A percentile compares a stretch with the other conserved stretches of the same genome.
These are phyloP conservation scores for Globisporangium perplexum DNA, from an alignment of 352 stramenopile genomes.

Conservation along the genomic window DNA sequence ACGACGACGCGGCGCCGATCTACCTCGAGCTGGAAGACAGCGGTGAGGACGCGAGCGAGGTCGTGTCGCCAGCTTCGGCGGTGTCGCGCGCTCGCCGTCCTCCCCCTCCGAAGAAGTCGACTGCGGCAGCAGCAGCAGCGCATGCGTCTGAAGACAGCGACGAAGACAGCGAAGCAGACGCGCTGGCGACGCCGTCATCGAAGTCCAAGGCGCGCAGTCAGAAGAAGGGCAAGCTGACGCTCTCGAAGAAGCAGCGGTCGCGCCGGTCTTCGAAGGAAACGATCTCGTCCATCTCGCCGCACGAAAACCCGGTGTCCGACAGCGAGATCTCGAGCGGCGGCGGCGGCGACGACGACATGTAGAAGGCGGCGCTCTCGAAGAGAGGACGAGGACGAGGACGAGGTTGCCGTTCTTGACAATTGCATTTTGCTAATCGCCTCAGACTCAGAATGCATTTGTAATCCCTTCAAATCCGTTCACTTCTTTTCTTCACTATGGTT, in stretches of 20 bases:
- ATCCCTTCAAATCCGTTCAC: too few species aligned
- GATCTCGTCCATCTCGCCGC: constrained; percentile 12
- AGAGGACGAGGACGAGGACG: background rate
- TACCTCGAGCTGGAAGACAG: constrained; percentile 1
- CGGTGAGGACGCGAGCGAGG: background rate
- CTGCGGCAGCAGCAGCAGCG: background rate
- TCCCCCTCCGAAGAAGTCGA: background rate
- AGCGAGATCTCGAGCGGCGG: constrained; percentile 10
- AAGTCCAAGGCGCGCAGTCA: constrained; percentile 4
- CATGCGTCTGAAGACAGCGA: background rate
- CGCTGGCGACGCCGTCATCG: background rate
- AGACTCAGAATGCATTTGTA: too few species aligned
- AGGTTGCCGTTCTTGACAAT: background rate
- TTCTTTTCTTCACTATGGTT: too few species aligned
- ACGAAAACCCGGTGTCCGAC: constrained; percentile 13
- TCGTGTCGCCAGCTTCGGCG: background rate
- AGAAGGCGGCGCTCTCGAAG: background rate
- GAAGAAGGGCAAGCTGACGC: constrained; percentile 9
- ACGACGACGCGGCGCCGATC: background rate
- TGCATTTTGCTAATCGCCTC: too few species aligned
- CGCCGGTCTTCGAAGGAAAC: constrained; percentile 7
- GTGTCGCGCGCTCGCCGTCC: constrained; percentile 1
- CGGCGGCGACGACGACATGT: background rate
- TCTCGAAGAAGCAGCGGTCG: constrained; percentile 6
- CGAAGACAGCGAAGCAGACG: background rate